These are phyloP conservation scores for Bipolaris sorokiniana DNA, from an alignment of 2,329 filamentous ascomycete genomes.

Conservation along the genomic window DNA sequence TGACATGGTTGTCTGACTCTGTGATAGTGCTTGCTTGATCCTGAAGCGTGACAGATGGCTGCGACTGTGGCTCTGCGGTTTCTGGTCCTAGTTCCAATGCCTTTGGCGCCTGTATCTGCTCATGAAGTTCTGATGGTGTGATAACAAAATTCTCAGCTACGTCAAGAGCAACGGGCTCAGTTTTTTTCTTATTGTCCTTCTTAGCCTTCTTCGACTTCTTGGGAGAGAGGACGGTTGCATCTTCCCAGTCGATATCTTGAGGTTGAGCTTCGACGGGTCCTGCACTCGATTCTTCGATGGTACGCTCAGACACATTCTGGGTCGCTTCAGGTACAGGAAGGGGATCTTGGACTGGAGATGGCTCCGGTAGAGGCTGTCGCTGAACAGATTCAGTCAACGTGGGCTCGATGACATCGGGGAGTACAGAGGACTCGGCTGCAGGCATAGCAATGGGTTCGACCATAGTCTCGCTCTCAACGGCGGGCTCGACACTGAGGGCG, in stretches of 20 bases:
- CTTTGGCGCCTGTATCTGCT: slow-evolving; percentile 6
- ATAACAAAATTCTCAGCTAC: slow-evolving; percentile 5
- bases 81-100: neutral
- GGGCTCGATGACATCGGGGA: neutral
- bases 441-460: neutral
- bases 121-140: neutral
- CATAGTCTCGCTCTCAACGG: slow-evolving; percentile 2
- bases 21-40: neutral
- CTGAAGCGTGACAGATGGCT: neutral
- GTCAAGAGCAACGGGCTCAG: slow-evolving; percentile 20
- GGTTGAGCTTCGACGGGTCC: slow-evolving; percentile 10
- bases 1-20: neutral
- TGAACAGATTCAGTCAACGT: neutral
- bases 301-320: neutral
- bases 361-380: slow-evolving; percentile 5
- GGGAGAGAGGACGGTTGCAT: slow-evolving; percentile 20
- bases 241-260: slow-evolving; percentile 18
- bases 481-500: slow-evolving; percentile 15
- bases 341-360: neutral
- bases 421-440: slow-evolving; percentile 1
- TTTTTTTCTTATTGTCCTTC: slow-evolving; percentile 40
- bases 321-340: neutral
- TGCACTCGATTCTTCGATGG: slow-evolving; percentile 8
- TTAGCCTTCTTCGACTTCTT: slow-evolving; percentile 38
- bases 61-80: neutral